Conservation (phyloP, 1,139 yeast genomes). For the Scheffersomyces quercinus region DNA sequence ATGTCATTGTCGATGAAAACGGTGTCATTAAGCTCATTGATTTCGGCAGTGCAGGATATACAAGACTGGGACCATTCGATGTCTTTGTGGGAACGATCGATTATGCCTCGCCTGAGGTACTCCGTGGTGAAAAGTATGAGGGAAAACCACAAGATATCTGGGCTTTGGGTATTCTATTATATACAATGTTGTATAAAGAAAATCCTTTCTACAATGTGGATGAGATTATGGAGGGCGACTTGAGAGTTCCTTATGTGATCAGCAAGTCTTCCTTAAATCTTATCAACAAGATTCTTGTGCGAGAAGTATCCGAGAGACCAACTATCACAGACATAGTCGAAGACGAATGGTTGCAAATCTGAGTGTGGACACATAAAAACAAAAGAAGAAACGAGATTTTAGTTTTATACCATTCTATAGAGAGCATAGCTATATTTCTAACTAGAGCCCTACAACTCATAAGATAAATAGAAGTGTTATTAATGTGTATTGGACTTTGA, state of each 20-base stretch:
- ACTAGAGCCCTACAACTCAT: not conserved
- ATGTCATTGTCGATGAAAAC: slow-evolving; percentile 79
- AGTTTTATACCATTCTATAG: not conserved
- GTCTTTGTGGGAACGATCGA: slow-evolving; percentile 97
- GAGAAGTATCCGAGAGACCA: slow-evolving; percentile 68
- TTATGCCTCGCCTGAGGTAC: slow-evolving; percentile 95
- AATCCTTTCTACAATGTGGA: slow-evolving; percentile 95
- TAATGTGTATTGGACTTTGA: too few relatives aligned
- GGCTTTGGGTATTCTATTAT: slow-evolving; percentile 90
- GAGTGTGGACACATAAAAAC: not conserved
- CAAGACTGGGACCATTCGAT: slow-evolving; percentile 90
- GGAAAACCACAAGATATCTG: slow-evolving; percentile 96
- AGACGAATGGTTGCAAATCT: slow-evolving; percentile 62
- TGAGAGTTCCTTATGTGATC: slow-evolving; percentile 64
- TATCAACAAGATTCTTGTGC: slow-evolving; percentile 62
- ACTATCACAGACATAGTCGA: slow-evolving; percentile 66
- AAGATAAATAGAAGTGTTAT: too few relatives aligned
- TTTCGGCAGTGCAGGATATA: slow-evolving; percentile 93
- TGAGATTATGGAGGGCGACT: slow-evolving; percentile 88
- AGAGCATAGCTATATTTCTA: not conserved
- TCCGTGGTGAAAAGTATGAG: slow-evolving; percentile 82
- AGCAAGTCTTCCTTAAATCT: slow-evolving; percentile 61
- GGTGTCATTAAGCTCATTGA: slow-evolving; percentile 84
- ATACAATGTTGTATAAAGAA: slow-evolving; percentile 89
- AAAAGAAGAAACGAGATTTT: slow-evolving; percentile 1